These are phyloP conservation scores for Magnusiomyces ingens DNA, from an alignment of 1,139 yeast genomes.

Conservation along the genomic window DNA sequence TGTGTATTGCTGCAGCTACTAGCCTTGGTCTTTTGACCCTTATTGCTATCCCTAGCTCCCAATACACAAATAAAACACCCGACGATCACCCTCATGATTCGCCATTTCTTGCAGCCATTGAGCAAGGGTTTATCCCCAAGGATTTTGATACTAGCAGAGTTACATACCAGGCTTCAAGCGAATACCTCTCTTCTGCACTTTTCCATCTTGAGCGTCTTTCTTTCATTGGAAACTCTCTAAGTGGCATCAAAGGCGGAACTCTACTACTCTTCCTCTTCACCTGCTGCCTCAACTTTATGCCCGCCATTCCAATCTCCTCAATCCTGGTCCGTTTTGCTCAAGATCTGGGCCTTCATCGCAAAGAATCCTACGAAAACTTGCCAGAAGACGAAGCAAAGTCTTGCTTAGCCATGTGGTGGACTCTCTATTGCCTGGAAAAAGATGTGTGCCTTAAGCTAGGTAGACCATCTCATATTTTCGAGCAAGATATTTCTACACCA, in stretches of 20 bases:
- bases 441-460: slow-evolving; percentile 52
- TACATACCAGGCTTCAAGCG: neutral
- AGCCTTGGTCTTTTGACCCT: neutral
- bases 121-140: neutral
- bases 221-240: slow-evolving; percentile 19
- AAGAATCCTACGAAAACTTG: slow-evolving; percentile 42
- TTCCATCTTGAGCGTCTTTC: slow-evolving; percentile 19
- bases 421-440: slow-evolving; percentile 48
- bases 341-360: slow-evolving; percentile 59
- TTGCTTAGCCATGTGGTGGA: slow-evolving; percentile 49
- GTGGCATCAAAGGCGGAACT: slow-evolving; percentile 20
- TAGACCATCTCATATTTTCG: slow-evolving; percentile 51
- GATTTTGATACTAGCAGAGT: neutral
- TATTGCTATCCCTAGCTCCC: no score
- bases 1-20: neutral
- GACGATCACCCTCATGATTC: no score
- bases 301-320: slow-evolving; percentile 26
- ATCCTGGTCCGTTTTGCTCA: slow-evolving; percentile 55
- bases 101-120: neutral
- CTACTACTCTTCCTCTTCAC: slow-evolving; percentile 16
- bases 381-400: slow-evolving; percentile 36
- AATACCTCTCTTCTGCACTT: slow-evolving; percentile 16
- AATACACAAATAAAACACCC: no score
- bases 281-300: neutral
- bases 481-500: slow-evolving; percentile 35